Evolutionary conservation across 2,329 filamentous ascomycete species (phyloP), one percentile per base, ranked within the genome.

Genomic region (Monosporascus cannonballus): DNA sequence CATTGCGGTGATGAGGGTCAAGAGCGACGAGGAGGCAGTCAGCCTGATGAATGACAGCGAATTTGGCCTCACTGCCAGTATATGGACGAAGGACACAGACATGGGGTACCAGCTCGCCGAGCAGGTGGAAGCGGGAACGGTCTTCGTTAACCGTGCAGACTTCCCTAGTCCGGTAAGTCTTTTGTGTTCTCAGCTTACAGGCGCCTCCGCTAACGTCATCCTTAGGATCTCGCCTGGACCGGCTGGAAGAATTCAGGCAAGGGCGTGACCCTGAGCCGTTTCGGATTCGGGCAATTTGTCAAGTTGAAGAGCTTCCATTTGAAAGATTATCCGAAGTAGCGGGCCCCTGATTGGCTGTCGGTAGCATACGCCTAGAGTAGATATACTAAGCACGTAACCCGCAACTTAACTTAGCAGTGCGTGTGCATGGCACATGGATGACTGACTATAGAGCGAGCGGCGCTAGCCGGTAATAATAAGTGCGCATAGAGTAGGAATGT

Each of bases 221-320:
- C 41, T 17, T 62, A 93, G 89, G 90, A 96, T 70, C 81, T 96
- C 60, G 90, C 91, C n/a, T 96, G 90, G 90, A 94, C 92, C 2
- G 93, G 93, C 11, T 96, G 91, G 91, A 97, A 97, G 77, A 91
- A 96, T 69, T 96, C 91, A 55, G 93, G 93, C 59, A 92, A 89
- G 71, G 93, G 93, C 22, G 87, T 92, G 62, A 96, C 92, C 9
- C 74, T 97, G 63, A 94, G 90, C 73, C 85, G 77, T 62, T 96
- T 92, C 65, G 93, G 93, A 11, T 97, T 95, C 67, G 93, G 96
- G 63, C 90, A 96, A 68, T 97, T 96, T 67, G 87, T 95, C 67
- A 96, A 94, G 79, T 79, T 96, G 64, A 96, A 96, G 85, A 96
- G 89, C 77, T 95, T 87, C 71, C 93, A 97, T 71, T 69, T 96